Base-by-base conservation (phyloP, 495 filamentous ascomycete species). In the Xylaria cubensis region DNA sequence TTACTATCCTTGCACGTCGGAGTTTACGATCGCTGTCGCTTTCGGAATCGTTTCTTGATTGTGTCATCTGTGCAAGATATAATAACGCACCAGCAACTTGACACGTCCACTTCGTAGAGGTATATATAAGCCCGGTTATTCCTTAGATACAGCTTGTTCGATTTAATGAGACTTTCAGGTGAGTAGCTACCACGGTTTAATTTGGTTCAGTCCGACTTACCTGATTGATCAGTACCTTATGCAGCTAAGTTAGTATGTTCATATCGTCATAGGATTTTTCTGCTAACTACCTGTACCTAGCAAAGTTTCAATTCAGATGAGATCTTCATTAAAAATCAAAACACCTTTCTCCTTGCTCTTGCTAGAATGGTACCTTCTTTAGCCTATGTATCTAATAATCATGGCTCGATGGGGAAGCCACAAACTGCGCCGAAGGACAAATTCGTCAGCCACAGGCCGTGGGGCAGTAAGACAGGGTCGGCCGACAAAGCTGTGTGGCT, bases 391-490 rank as follows among this genome's bases (percentile, higher is more conserved):
- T n/a, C 48, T 51, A 51, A 1, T 48, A n/a, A 51, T 51, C 3
- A 24, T 24, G 48, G n/a, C 21, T 21, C 21, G n/a, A 53, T 17
- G 32, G 1, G 12, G 34, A 56, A 46, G 46, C 51, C 53, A 48
- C 26, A 21, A n/a, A 9, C 5, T 46, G 17, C 42, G 12, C 26
- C 15, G 13, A 29, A 51, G 6, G 6, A 29, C 3, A 24, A 1
- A 32, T 15, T 48, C 46, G 48, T 46, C 61, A 71, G 48, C 69
- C 59, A 71, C 69, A 71, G n/a, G 36, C 9, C 48, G 39, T 56
- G 50, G 34, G 46, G 29, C 32, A 15, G 5, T 34, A 6, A 7
- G 50, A 32, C 53, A 29, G 12, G 46, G 10, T n/a, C 9, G 24
- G 17, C 34, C 61, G 6, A 46, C 4, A 29, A 50, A n/a, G 32